Conservation (phyloP, 345 rosid species). For the Dovyalis caffra region DNA sequence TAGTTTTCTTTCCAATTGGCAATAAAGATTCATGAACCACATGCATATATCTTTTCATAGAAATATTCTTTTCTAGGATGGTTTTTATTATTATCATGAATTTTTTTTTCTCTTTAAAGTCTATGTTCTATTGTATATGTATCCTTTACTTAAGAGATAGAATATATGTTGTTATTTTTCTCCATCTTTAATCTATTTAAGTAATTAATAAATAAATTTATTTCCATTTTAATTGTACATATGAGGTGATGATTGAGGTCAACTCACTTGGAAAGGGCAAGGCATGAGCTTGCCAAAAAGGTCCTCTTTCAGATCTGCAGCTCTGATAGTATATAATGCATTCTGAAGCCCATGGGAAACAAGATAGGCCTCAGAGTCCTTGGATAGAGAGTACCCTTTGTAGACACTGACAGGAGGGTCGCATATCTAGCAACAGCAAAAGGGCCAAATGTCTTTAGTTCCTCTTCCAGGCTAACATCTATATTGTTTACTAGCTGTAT, state of each 20-base stretch:
- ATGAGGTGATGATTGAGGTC: neutral
- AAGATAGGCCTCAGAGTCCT: slow-evolving; percentile 60
- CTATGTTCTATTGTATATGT: neutral
- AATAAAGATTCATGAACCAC: too few relatives aligned
- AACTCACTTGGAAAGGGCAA: slow-evolving; percentile 65
- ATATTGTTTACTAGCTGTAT: neutral
- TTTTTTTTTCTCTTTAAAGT: neutral
- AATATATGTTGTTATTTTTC: neutral
- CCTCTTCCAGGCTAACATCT: neutral
- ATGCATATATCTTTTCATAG: neutral
- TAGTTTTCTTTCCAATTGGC: neutral
- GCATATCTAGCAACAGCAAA: slow-evolving; percentile 45
- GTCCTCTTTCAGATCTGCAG: slow-evolving; percentile 72
- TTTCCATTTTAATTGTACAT: slow-evolving; percentile 1
- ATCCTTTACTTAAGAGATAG: neutral
- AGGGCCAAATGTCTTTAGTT: neutral
- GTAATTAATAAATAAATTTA: neutral
- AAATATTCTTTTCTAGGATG: neutral
- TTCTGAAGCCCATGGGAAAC: slow-evolving; percentile 65
- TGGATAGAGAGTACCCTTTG: slow-evolving; percentile 64
- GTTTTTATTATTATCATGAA: neutral
- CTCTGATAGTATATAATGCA: slow-evolving; percentile 69
- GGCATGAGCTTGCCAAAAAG: slow-evolving; percentile 71
- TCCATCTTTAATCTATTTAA: neutral
- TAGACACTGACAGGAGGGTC: slow-evolving; percentile 86